These are phyloP conservation scores for Penicillium manginii DNA, from an alignment of 495 filamentous ascomycete species.

Conservation along the genomic window DNA sequence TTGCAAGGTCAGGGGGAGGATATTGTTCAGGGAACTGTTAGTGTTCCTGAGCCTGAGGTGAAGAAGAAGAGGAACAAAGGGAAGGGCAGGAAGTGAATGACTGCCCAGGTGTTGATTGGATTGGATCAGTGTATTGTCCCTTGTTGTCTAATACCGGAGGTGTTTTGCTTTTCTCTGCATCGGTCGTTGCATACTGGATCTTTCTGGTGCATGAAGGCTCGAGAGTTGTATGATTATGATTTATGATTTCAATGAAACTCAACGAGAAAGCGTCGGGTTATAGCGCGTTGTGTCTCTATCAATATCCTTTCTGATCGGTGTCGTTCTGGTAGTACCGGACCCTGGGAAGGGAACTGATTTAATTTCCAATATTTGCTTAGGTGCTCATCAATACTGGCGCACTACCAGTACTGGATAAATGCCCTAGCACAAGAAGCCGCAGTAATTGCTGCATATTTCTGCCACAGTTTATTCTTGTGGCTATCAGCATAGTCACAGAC, in stretches of 20 bases:
- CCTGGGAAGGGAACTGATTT: too few species aligned
- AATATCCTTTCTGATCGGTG: too few species aligned
- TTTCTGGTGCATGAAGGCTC: background rate
- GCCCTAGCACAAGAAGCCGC: too few species aligned
- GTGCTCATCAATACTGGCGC: too few species aligned
- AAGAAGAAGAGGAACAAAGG: conserved; percentile 62
- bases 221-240: conserved; percentile 1
- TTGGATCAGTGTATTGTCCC: background rate
- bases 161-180: background rate
- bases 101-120: background rate
- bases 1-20: conserved; percentile 69
- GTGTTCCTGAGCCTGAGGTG: conserved; percentile 52
- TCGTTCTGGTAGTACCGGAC: too few species aligned
- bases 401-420: too few species aligned
- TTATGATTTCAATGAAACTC: background rate
- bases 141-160: background rate
- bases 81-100: conserved; percentile 27
- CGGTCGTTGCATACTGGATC: background rate
- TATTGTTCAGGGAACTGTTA: conserved; percentile 60
- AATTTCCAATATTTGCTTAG: too few species aligned
- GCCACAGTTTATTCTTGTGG: too few species aligned
- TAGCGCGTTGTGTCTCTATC: background rate
- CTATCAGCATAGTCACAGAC: too few species aligned
- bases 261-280: background rate
- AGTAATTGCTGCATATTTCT: too few species aligned